These are phyloP conservation scores for Dendryphion nanum DNA, from an alignment of 2,329 filamentous ascomycete genomes.

Conservation along the genomic window DNA sequence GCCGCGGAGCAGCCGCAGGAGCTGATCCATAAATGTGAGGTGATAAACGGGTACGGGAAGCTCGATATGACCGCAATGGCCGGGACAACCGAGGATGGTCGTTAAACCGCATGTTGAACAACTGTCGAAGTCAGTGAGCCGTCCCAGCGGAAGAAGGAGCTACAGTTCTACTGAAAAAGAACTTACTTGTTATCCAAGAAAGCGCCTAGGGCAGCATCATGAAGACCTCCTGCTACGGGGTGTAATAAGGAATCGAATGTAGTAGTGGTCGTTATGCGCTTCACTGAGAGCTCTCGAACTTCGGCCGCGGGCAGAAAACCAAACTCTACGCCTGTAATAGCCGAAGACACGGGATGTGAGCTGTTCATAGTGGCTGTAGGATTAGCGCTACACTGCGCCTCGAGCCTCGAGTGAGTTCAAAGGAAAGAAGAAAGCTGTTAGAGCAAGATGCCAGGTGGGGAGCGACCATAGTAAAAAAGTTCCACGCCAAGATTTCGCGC, in stretches of 20 bases:
- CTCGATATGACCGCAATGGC: constrained; percentile 93
- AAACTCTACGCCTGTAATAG: constrained; percentile 86
- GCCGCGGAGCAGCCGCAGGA: constrained; percentile 78
- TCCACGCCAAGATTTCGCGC: constrained; percentile 1
- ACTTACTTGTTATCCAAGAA: constrained; percentile 80
- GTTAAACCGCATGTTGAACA: constrained; percentile 91
- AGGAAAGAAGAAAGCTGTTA: background rate
- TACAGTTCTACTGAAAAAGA: constrained; percentile 8
- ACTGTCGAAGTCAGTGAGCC: constrained; percentile 46
- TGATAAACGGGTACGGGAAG: constrained; percentile 93
- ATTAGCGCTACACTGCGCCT: constrained; percentile 12
- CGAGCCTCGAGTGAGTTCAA: constrained; percentile 7
- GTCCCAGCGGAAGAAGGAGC: background rate
- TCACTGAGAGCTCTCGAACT: constrained; percentile 86
- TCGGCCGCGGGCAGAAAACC: constrained; percentile 78
- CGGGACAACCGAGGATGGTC: constrained; percentile 72
- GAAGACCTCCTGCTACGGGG: constrained; percentile 84
- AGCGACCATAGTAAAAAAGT: constrained; percentile 10
- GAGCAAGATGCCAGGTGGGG: constrained; percentile 7
- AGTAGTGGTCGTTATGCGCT: constrained; percentile 86
- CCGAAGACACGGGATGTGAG: constrained; percentile 74
- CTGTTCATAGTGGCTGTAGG: constrained; percentile 43
- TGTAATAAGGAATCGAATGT: constrained; percentile 94
- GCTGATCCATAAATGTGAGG: constrained; percentile 93
- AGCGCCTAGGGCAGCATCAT: constrained; percentile 87